Evolutionary conservation across 768 basidiomycete genomes (phyloP).

Genomic region (Suillus variegatus): DNA sequence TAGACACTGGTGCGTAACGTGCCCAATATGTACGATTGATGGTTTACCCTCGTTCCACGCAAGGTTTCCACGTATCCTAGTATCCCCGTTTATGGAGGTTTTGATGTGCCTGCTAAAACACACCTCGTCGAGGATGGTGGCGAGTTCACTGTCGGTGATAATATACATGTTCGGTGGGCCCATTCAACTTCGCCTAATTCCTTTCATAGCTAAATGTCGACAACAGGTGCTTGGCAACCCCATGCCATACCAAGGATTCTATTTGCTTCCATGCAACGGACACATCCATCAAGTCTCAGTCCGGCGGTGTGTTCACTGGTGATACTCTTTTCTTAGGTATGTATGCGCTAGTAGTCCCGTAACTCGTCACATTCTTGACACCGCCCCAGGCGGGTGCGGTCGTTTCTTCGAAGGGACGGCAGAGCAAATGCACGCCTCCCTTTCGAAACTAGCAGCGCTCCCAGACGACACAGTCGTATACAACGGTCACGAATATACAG

Average conservation of each 20-base stretch:
- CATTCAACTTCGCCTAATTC: too few relatives aligned
- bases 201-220: slow-evolving; percentile 5
- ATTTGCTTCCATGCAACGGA: slow-evolving; percentile 85
- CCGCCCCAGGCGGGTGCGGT: slow-evolving; percentile 70
- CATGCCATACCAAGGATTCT: slow-evolving; percentile 96
- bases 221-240: slow-evolving; percentile 76
- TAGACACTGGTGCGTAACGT: slow-evolving; percentile 32
- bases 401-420: slow-evolving; percentile 92
- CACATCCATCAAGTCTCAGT: slow-evolving; percentile 43
- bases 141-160: slow-evolving; percentile 71
- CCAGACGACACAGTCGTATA: slow-evolving; percentile 82
- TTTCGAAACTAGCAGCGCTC: slow-evolving; percentile 65
- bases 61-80: slow-evolving; percentile 46
- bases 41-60: slow-evolving; percentile 17
- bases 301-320: slow-evolving; percentile 89
- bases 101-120: slow-evolving; percentile 66
- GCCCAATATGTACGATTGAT: not conserved
- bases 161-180: slow-evolving; percentile 58
- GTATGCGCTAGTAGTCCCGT: not conserved
- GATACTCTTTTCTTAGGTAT: slow-evolving; percentile 80
- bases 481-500: slow-evolving; percentile 93
- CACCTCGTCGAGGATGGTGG: slow-evolving; percentile 80
- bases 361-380: not conserved
- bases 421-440: slow-evolving; percentile 77
- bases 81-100: slow-evolving; percentile 77